Percentiles rank a stretch among this genome's conserved stretches.
Conservation (phyloP, 192 early-diverging fungal species). For the Podila epicladia region DNA sequence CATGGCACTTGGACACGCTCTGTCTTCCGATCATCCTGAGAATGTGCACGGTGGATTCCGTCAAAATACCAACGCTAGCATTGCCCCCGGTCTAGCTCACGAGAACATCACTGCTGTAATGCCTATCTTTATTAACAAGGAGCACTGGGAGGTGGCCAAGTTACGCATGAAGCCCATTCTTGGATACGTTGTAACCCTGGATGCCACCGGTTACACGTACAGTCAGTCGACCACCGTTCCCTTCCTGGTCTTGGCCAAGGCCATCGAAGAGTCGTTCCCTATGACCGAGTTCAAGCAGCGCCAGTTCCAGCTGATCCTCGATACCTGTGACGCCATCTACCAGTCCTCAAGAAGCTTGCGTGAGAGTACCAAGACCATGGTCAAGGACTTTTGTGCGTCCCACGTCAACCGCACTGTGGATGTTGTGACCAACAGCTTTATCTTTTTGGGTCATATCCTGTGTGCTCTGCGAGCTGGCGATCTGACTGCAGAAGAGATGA, state of each 20-base stretch:
- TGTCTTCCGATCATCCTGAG: conserved; percentile 24
- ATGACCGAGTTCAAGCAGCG: conserved; percentile 49
- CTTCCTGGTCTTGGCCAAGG: conserved; percentile 48
- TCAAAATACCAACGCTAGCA: conserved; percentile 29
- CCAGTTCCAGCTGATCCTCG: conserved; percentile 51
- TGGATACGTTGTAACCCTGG: conserved; percentile 54
- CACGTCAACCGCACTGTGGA: conserved; percentile 52
- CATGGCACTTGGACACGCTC: conserved; percentile 40
- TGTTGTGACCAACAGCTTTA: conserved; percentile 48
- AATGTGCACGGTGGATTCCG: conserved; percentile 56
- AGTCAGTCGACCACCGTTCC: conserved; percentile 53
- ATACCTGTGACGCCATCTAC: conserved; percentile 59
- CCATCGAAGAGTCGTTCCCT: conserved; percentile 36
- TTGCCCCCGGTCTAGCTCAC: conserved; percentile 47
- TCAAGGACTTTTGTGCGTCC: conserved; percentile 32
- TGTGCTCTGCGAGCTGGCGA: conserved; percentile 51
- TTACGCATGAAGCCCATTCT: conserved; percentile 56
- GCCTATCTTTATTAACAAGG: conserved; percentile 53
- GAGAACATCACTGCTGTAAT: conserved; percentile 56
- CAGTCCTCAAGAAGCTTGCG: conserved; percentile 29
- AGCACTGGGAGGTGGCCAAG: conserved; percentile 54
- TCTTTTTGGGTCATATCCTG: conserved; percentile 54
- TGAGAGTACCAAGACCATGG: conserved; percentile 43
- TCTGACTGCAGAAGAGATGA: conserved; percentile 23
- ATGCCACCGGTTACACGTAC: conserved; percentile 56